Conservation (phyloP, 768 basidiomycete species). For the Xerocomus spinulosus region DNA sequence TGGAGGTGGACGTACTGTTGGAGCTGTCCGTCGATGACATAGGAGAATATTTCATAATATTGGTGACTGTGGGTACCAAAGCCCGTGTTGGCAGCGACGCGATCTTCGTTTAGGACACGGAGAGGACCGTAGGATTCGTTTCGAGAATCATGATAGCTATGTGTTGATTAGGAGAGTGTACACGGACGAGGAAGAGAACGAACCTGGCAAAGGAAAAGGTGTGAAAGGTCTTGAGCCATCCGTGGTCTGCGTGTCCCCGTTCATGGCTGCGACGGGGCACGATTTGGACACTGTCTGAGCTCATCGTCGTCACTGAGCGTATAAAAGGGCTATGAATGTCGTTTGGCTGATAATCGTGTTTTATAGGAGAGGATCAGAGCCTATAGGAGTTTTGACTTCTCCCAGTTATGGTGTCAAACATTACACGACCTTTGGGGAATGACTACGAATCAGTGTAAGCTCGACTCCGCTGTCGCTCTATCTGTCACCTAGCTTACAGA, state of each 20-base stretch:
- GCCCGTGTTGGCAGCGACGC: slow-evolving; percentile 69
- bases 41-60: slow-evolving; percentile 90
- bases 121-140: slow-evolving; percentile 68
- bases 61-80: slow-evolving; percentile 84
- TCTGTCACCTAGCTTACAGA: no score
- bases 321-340: not conserved
- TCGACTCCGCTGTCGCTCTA: no score
- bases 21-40: slow-evolving; percentile 72
- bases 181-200: no score
- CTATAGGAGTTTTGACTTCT: slow-evolving; percentile 20
- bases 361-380: slow-evolving; percentile 12
- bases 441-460: no score
- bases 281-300: slow-evolving; percentile 32
- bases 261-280: slow-evolving; percentile 54
- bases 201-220: slow-evolving; percentile 75
- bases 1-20: slow-evolving; percentile 64
- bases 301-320: slow-evolving; percentile 13
- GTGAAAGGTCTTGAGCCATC: slow-evolving; percentile 85
- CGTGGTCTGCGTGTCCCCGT: slow-evolving; percentile 73
- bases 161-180: no score
- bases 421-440: not conserved
- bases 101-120: slow-evolving; percentile 90
- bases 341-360: no score
- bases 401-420: not conserved
- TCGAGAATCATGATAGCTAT: slow-evolving; percentile 58